Base-by-base conservation (phyloP, 768 basidiomycete species). In the Trametes punicea region DNA sequence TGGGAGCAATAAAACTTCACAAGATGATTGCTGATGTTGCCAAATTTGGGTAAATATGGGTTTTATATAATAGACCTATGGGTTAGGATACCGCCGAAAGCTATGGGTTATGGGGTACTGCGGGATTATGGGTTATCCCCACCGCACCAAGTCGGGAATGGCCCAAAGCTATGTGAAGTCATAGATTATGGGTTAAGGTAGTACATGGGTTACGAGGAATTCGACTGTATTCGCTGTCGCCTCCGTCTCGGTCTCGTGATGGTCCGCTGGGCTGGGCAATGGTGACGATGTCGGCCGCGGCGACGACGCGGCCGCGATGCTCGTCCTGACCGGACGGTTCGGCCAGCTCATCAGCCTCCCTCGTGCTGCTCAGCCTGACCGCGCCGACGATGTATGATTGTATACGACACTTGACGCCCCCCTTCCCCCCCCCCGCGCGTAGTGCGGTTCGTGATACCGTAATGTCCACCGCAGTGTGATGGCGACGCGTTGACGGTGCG, bases 311-410 rank as follows among this genome's bases (percentile, higher is more conserved):
- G 73, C 71, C 6, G 78, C 75, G 2, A 67, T 71, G 11, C 69
- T 79, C 30, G 50, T 65, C 9, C 66, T 73, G 7, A 65, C 74
- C 36, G 72, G 73, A 34, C 69, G 74, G 2, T 76, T 75, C 56
- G 77, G 77, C 3, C 71, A 73, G 39, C 77, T 80, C 70, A 69
- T 77, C n/a, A n/a, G n/a, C n/a, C n/a, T n/a, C n/a, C 50, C 69
- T 78, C 46, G 74, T 78, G 46, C 48, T 78, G 36, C 69, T 80
- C 31, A 77, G 77, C 15, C 63, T 78, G 59, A 78, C 74, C 46
- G 80, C 80, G 7, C 82, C 82, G 1, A 79, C 79, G 33, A 81
- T 84, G 73, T 85, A 85, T 63, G 79, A 74, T 59, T 74, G 76
- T 47, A 77, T 76, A 31, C 77, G 75, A 47, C 67, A 77, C 60